These are phyloP conservation scores for Talaromyces funiculosus DNA, from an alignment of 2,329 filamentous ascomycete genomes.

Conservation along the genomic window DNA sequence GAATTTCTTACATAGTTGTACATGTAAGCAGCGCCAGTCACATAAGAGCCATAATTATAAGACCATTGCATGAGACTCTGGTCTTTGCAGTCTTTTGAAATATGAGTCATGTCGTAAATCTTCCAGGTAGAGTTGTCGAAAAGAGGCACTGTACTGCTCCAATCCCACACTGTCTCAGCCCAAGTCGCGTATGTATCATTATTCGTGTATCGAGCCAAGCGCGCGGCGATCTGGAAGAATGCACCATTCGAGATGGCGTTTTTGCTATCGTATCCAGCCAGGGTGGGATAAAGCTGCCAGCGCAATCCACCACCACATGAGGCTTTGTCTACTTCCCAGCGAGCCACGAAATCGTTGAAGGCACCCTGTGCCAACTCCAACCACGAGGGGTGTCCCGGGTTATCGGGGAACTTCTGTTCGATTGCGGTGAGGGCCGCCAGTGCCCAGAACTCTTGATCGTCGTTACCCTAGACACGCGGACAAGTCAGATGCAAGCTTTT, in stretches of 20 bases:
- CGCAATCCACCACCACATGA: slow-evolving; percentile 68
- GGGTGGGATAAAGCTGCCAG: slow-evolving; percentile 75
- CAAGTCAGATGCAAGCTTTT: neutral
- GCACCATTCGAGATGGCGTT: slow-evolving; percentile 50
- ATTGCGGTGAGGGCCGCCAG: slow-evolving; percentile 70
- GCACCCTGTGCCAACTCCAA: slow-evolving; percentile 71
- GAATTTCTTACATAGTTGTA: slow-evolving; percentile 47
- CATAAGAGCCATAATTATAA: slow-evolving; percentile 52
- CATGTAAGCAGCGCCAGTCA: slow-evolving; percentile 53
- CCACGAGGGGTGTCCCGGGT: slow-evolving; percentile 60
- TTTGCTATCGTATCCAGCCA: slow-evolving; percentile 56
- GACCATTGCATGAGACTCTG: slow-evolving; percentile 52
- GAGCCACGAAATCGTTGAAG: slow-evolving; percentile 68
- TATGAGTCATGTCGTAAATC: slow-evolving; percentile 36
- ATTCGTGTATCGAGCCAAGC: slow-evolving; percentile 66
- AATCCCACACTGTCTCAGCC: slow-evolving; percentile 62
- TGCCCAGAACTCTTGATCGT: slow-evolving; percentile 68
- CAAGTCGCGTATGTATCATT: slow-evolving; percentile 70
- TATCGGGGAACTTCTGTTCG: slow-evolving; percentile 65
- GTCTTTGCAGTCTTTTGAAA: slow-evolving; percentile 45
- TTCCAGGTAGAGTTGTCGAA: slow-evolving; percentile 46
- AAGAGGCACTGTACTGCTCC: slow-evolving; percentile 48
- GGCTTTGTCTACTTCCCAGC: slow-evolving; percentile 56
- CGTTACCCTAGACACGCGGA: slow-evolving; percentile 31
- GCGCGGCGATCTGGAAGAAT: slow-evolving; percentile 52